phyloP scores from a whole-genome alignment of 768 basidiomycete species.

The Mycena vitilis region DNA sequence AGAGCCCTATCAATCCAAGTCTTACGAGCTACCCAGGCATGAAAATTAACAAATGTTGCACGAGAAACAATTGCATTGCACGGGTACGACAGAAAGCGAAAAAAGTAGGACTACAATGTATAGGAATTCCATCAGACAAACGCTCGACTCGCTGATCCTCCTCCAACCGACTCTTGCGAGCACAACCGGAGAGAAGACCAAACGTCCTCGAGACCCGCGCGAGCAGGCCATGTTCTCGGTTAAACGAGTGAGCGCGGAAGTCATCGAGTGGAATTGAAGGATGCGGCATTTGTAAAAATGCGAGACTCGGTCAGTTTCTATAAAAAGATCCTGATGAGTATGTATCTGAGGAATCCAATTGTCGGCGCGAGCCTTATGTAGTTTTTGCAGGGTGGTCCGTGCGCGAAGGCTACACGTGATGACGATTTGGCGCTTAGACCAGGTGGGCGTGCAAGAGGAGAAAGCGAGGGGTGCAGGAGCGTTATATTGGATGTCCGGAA shows the following conservation, averaged over 20 bases:
- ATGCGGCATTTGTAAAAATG: slow-evolving; percentile 77
- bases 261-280: slow-evolving; percentile 74
- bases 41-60: too few species aligned
- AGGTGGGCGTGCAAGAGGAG: too few species aligned
- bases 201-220: slow-evolving; percentile 65
- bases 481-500: slow-evolving; percentile 13
- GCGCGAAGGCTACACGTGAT: slow-evolving; percentile 39
- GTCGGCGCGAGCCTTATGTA: slow-evolving; percentile 47
- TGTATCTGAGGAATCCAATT: slow-evolving; percentile 61
- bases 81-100: too few species aligned
- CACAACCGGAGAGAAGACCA: slow-evolving; percentile 44
- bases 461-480: not conserved
- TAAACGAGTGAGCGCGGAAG: slow-evolving; percentile 64
- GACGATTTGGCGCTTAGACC: not conserved
- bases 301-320: slow-evolving; percentile 80
- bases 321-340: slow-evolving; percentile 82
- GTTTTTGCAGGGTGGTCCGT: slow-evolving; percentile 47
- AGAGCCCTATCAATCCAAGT: too few species aligned
- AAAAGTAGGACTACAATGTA: too few species aligned
- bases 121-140: slow-evolving; percentile 70
- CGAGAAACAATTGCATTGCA: too few species aligned
- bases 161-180: slow-evolving; percentile 42
- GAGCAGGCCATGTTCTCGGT: slow-evolving; percentile 65
- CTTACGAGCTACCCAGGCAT: too few species aligned
- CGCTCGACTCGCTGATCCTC: slow-evolving; percentile 59